Evolutionary conservation across 192 early-diverging fungal genomes (phyloP).

Genomic region (Coemansia sp.): DNA sequence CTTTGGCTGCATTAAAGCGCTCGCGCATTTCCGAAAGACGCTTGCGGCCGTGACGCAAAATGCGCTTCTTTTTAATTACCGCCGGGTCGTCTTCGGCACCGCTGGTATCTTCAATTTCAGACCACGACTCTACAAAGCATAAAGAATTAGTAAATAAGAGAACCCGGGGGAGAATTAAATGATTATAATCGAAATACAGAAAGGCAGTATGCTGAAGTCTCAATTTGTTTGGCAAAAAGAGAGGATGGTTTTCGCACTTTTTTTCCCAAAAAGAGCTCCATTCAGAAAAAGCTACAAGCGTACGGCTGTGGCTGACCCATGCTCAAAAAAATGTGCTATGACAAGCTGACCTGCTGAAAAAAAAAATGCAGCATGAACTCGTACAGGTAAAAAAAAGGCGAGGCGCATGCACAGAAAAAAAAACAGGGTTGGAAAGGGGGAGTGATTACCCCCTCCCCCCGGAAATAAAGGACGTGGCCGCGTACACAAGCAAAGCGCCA

Average conservation of each 20-base stretch:
- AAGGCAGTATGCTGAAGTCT: no score
- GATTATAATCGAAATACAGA: no score
- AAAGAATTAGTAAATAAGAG: background rate
- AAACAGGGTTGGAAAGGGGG: constrained; percentile 1
- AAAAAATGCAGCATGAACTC: constrained; percentile 6
- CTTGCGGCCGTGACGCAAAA: constrained; percentile 46
- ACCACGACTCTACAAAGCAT: constrained; percentile 42
- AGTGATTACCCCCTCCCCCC: background rate
- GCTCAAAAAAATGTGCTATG: constrained; percentile 5
- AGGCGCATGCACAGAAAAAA: constrained; percentile 8
- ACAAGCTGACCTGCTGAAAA: background rate
- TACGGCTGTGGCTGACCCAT: background rate
- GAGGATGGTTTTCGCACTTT: no score
- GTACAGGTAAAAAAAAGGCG: constrained; percentile 2
- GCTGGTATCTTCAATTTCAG: constrained; percentile 49
- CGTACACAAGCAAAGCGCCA: constrained; percentile 7
- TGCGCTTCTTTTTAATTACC: constrained; percentile 37
- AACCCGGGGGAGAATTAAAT: no score
- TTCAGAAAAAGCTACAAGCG: background rate
- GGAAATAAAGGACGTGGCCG: background rate
- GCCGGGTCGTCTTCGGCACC: constrained; percentile 29
- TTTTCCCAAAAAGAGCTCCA: no score
- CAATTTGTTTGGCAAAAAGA: no score
- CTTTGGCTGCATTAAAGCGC: constrained; percentile 37
- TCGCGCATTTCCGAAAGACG: constrained; percentile 36